Percentiles rank a stretch among this genome's conserved stretches.
Conservation (phyloP, 2,329 filamentous ascomycete species). For the Diaporthe citri region DNA sequence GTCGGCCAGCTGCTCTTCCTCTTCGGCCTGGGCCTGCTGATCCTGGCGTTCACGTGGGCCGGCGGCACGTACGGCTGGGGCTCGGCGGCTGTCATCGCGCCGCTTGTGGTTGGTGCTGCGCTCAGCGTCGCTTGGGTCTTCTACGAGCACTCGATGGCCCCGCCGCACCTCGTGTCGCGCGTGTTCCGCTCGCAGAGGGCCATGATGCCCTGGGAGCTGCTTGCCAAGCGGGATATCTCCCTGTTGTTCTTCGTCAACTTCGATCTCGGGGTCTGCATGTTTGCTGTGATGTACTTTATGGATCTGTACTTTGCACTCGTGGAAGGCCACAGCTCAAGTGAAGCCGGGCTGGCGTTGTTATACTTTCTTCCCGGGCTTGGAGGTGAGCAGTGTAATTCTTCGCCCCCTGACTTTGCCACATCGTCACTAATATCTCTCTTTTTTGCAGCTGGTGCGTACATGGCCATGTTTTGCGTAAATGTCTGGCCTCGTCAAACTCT, state of each 20-base stretch:
- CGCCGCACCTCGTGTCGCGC: constrained; percentile 59
- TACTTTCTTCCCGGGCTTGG: constrained; percentile 75
- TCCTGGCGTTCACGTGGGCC: constrained; percentile 68
- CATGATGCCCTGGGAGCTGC: constrained; percentile 74
- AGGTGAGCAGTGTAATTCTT: constrained; percentile 51
- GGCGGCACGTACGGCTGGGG: constrained; percentile 64
- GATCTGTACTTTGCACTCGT: constrained; percentile 77
- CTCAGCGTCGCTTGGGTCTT: constrained; percentile 58
- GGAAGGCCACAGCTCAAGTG: constrained; percentile 60
- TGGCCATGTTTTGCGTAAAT: constrained; percentile 72
- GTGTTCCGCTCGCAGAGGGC: constrained; percentile 67
- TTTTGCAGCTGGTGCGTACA: constrained; percentile 63
- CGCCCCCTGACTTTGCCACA: neutral
- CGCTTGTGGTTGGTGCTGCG: constrained; percentile 60
- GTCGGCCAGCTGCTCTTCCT: constrained; percentile 70
- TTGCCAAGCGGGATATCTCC: constrained; percentile 68
- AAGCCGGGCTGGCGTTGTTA: constrained; percentile 69
- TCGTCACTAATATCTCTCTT: constrained; percentile 6
- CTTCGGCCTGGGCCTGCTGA: constrained; percentile 64
- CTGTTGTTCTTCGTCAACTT: constrained; percentile 75
- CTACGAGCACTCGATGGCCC: constrained; percentile 68
- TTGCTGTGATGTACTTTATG: constrained; percentile 73
- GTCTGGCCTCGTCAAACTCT: constrained; percentile 73
- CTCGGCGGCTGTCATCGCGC: constrained; percentile 61
- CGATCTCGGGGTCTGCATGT: constrained; percentile 68